phyloP scores from a whole-genome alignment of 169 alveolate genomes.

The Plasmodium berghei region DNA sequence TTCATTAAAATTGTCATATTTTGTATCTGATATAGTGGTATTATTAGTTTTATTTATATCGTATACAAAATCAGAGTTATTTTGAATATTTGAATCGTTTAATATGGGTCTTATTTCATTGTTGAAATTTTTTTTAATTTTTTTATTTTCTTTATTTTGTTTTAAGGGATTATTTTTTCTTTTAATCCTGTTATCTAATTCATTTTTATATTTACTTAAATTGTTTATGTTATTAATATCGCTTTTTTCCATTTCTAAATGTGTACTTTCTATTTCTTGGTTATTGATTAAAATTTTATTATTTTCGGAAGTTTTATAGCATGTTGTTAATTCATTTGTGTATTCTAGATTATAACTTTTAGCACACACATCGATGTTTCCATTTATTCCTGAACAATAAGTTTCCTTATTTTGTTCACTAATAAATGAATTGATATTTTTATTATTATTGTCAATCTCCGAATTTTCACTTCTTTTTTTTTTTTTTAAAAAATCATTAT shows the following conservation, averaged over 20 bases:
- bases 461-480: too few species aligned
- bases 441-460: too few species aligned
- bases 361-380: too few species aligned
- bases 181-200: conserved; percentile 26
- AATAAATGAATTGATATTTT: too few species aligned
- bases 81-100: background rate
- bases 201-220: conserved; percentile 14
- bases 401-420: too few species aligned
- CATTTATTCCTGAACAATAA: too few species aligned
- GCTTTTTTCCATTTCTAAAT: conserved; percentile 10
- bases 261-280: background rate
- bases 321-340: too few species aligned
- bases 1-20: background rate
- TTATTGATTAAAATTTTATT: background rate
- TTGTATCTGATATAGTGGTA: too few species aligned
- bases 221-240: background rate
- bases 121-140: conserved; percentile 17
- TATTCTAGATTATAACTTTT: too few species aligned
- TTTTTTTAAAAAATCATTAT: too few species aligned
- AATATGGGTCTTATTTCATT: conserved; percentile 7
- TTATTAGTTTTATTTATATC: too few species aligned
- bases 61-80: too few species aligned
- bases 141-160: conserved; percentile 22
- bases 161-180: conserved; percentile 24
- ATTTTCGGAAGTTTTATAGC: background rate